Evolutionary conservation across 352 stramenopile genomes (phyloP).

Genomic region (Blastocystis sp.): DNA sequence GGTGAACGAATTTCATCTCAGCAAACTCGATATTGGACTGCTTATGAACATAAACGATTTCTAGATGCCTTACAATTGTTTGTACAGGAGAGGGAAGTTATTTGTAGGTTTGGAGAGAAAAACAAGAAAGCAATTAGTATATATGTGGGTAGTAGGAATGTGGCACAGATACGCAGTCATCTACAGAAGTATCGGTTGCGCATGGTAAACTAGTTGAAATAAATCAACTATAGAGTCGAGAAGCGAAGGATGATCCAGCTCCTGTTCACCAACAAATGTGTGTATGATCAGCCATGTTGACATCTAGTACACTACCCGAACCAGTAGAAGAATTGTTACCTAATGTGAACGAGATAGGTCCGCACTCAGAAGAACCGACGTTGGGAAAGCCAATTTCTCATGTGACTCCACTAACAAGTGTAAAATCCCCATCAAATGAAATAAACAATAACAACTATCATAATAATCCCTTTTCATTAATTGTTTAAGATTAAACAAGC

Average conservation of each 20-base stretch:
- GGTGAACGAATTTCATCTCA: neutral
- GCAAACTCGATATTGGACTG: constrained; percentile 1
- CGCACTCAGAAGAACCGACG: no score
- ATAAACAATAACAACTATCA: neutral
- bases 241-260: neutral
- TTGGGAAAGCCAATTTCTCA: no score
- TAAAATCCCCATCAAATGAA: neutral
- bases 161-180: neutral
- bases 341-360: no score
- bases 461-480: neutral
- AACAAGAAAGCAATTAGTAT: constrained; percentile 38
- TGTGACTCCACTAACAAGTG: no score
- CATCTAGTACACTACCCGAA: no score
- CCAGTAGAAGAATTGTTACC: no score
- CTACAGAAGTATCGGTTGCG: constrained; percentile 7
- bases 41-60: constrained; percentile 19
- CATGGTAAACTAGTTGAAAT: neutral
- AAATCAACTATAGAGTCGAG: neutral
- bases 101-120: neutral
- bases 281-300: no score
- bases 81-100: neutral
- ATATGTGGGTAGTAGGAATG: neutral
- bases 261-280: no score
- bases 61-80: constrained; percentile 15
- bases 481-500: neutral